Percentiles rank a stretch among this genome's conserved stretches.
Conservation (phyloP, 352 stramenopile species). For the Phytophthora multivora region DNA sequence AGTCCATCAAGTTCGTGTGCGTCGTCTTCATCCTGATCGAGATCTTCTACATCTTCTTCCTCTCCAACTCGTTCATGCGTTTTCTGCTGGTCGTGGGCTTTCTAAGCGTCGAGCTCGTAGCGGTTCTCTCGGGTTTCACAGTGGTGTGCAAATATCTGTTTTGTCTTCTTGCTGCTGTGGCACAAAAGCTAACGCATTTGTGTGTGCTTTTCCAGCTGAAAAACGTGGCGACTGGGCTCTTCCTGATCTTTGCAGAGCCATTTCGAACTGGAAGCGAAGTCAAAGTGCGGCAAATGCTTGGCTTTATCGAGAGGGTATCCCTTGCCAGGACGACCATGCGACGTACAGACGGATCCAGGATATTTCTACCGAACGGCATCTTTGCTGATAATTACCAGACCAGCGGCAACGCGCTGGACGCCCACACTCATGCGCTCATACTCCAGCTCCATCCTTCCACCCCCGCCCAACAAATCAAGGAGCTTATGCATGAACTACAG, state of each 20-base stretch:
- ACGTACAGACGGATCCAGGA: slow-evolving; percentile 59
- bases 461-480: slow-evolving; percentile 45
- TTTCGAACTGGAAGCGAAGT: slow-evolving; percentile 77
- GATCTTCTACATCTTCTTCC: slow-evolving; percentile 87
- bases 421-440: slow-evolving; percentile 55
- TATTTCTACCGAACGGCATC: slow-evolving; percentile 84
- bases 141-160: slow-evolving; percentile 37
- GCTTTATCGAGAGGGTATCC: slow-evolving; percentile 80
- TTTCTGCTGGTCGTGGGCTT: slow-evolving; percentile 76
- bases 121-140: slow-evolving; percentile 69
- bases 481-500: slow-evolving; percentile 46
- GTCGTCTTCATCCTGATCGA: slow-evolving; percentile 80
- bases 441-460: slow-evolving; percentile 52
- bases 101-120: slow-evolving; percentile 65
- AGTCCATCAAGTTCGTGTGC: slow-evolving; percentile 78
- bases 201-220: slow-evolving; percentile 61
- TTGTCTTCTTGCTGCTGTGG: not conserved
- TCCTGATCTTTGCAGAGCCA: slow-evolving; percentile 85
- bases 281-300: slow-evolving; percentile 48
- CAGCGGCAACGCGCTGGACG: slow-evolving; percentile 57
- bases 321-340: slow-evolving; percentile 77
- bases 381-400: slow-evolving; percentile 78
- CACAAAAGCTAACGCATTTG: not conserved
- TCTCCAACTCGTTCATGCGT: slow-evolving; percentile 57
- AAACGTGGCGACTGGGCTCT: slow-evolving; percentile 81